Conservation (phyloP, 176 grass and related monocot genomes). For the Ensete glaucum region DNA sequence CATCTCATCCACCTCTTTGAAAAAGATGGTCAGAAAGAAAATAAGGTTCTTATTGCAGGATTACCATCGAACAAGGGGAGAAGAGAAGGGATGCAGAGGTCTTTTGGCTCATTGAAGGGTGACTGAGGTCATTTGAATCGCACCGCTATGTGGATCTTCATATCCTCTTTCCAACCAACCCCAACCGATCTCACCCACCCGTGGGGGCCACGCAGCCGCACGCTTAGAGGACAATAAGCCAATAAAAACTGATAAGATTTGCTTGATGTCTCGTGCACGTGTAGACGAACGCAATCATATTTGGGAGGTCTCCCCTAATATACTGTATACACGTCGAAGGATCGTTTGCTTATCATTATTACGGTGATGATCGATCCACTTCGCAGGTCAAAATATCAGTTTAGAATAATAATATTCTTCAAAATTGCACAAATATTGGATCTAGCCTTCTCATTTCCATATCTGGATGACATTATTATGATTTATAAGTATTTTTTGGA, state of each 20-base stretch:
- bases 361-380: no score
- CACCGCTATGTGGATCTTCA: background rate
- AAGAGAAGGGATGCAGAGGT: slow-evolving; percentile 11
- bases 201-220: background rate
- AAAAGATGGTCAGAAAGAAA: background rate
- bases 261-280: no score
- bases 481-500: no score
- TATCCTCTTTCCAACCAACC: slow-evolving; percentile 27
- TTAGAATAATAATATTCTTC: no score
- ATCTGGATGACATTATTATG: no score
- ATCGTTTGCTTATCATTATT: no score
- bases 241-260: background rate
- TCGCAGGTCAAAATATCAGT: no score
- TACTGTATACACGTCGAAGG: no score
- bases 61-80: background rate
- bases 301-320: no score
- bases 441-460: no score
- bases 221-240: background rate
- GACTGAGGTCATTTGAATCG: slow-evolving; percentile 7
- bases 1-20: slow-evolving; percentile 11
- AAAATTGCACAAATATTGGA: no score
- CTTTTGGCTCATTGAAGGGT: slow-evolving; percentile 11
- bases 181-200: slow-evolving; percentile 28
- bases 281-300: no score
- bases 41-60: background rate